Percentiles rank a stretch among this genome's conserved stretches.
These are phyloP conservation scores for Mycena leptocephala DNA, from an alignment of 768 basidiomycete species.

Conservation along the genomic window DNA sequence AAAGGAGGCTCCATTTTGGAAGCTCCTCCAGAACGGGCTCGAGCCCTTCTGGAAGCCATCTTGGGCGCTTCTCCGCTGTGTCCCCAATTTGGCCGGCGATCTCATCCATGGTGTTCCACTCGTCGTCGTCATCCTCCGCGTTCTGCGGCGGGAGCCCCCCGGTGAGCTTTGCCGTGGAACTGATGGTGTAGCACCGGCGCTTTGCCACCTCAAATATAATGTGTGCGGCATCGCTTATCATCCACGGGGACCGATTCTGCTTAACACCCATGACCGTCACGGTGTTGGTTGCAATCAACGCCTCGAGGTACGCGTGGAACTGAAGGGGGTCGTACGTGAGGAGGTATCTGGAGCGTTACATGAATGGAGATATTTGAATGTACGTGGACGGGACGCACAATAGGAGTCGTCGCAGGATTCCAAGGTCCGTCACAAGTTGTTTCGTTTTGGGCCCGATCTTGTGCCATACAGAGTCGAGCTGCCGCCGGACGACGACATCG, in stretches of 20 bases:
- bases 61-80: conserved; percentile 50
- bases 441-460: conserved; percentile 95
- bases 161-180: conserved; percentile 38
- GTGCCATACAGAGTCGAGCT: conserved; percentile 97
- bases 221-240: conserved; percentile 93
- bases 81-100: conserved; percentile 58
- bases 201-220: conserved; percentile 88
- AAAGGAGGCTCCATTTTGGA: conserved; percentile 93
- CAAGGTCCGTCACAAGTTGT: conserved; percentile 91
- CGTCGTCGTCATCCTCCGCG: conserved; percentile 78
- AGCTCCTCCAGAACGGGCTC: conserved; percentile 93
- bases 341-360: conserved; percentile 71
- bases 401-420: conserved; percentile 87
- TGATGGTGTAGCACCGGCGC: conserved; percentile 82
- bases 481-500: conserved; percentile 88
- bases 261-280: conserved; percentile 66
- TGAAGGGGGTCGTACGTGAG: conserved; percentile 92
- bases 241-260: conserved; percentile 88
- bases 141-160: conserved; percentile 50
- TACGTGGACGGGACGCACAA: conserved; percentile 62
- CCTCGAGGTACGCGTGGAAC: conserved; percentile 94
- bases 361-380: neutral
- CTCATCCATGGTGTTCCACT: conserved; percentile 82
- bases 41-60: conserved; percentile 85
- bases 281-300: conserved; percentile 77